Base-by-base conservation (phyloP, 805 yeast genomes). In the Nakazawaea ambrosiae region DNA sequence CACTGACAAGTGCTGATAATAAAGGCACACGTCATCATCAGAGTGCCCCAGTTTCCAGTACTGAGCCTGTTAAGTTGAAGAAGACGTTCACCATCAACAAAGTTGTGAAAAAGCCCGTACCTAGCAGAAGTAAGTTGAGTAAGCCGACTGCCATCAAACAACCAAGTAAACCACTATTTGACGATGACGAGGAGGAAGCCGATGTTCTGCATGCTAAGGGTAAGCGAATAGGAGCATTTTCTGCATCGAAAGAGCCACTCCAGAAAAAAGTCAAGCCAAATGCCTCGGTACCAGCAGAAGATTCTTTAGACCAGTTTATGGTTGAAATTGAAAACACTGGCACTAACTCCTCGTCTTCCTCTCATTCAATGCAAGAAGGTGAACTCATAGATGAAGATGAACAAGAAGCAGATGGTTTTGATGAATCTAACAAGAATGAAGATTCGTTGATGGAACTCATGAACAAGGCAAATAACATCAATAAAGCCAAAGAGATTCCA, bases 261-360 rank as follows among this genome's bases (percentile, higher is more conserved):
- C n/a, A n/a, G n/a, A n/a, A n/a, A 47, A 43, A 34, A 40, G 12
- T 26, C 28, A 6, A 7, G n/a, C 16, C 28, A 8, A 10, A 26
- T 12, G 12, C 28, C 28, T 14, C 14, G 12, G 24, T 6, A 11
- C 57, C 47, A 9, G 67, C 51, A 4, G 51, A 49, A 9, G 80
- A 73, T 43, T 63, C 76, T 1, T 48, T 73, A 17, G 78, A 75
- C 37, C 61, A 55, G 12, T 70, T 59, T 44, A 69, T 74, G 73
- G 44, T 52, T 1, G 41, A 43, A 5, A 36, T 52, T 37, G 48
- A 41, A 4, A 39, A 42, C 16, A 12, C 33, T 15, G 36, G 31
- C 34, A 17, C 33, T 20, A 50, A 37, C 12, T 39, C 30, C 10
- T 44, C 42, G 9, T 22, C 37, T n/a, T 8, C 10, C 10, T 22